Evolutionary conservation across 805 yeast species (phyloP).

Genomic region (Debaryomyces hansenii): DNA sequence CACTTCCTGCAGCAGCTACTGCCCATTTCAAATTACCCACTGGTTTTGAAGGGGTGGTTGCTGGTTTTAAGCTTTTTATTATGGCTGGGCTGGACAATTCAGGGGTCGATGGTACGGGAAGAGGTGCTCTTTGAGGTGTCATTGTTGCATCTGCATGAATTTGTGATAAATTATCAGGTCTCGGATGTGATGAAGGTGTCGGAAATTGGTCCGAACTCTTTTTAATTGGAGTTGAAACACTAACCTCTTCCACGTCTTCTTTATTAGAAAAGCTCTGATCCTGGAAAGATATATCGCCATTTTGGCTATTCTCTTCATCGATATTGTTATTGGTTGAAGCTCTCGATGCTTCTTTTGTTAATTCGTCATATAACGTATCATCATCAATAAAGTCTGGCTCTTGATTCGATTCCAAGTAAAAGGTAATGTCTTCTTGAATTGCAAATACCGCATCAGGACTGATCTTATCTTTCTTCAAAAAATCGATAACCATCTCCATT

Average conservation of each 20-base stretch:
- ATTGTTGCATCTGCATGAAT: not conserved
- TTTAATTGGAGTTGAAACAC: not conserved
- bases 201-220: not conserved
- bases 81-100: constrained; percentile 40
- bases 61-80: constrained; percentile 50
- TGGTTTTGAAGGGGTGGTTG: constrained; percentile 53
- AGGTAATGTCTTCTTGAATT: constrained; percentile 40
- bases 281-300: not conserved
- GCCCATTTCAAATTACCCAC: constrained; percentile 58
- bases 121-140: constrained; percentile 6
- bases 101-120: constrained; percentile 16
- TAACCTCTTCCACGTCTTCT: not conserved
- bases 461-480: constrained; percentile 25
- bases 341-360: constrained; percentile 22
- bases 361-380: constrained; percentile 42
- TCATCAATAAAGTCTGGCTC: constrained; percentile 40
- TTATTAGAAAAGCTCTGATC: not conserved
- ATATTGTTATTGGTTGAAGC: not conserved
- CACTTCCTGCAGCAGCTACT: constrained; percentile 43
- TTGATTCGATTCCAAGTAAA: constrained; percentile 36
- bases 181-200: not conserved
- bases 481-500: constrained; percentile 29
- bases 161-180: constrained; percentile 1
- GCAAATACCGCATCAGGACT: constrained; percentile 32
- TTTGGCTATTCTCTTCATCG: not conserved